phyloP scores from a whole-genome alignment of 73 alveolate species.

The Breviolum minutum region DNA sequence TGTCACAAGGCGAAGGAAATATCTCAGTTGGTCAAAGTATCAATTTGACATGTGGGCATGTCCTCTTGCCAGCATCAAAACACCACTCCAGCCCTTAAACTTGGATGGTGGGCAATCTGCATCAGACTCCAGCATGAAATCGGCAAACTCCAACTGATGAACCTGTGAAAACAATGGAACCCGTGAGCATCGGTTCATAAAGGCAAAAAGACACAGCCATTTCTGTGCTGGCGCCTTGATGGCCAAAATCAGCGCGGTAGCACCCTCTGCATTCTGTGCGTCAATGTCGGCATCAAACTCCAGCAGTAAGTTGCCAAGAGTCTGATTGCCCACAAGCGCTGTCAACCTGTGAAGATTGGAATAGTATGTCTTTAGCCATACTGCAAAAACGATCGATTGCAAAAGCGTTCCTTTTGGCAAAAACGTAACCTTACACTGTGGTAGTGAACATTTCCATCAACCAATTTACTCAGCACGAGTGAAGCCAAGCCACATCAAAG shows the following conservation, averaged over 20 bases:
- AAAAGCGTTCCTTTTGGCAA: no score
- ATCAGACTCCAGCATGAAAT: constrained; percentile 43
- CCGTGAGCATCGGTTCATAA: neutral
- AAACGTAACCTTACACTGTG: neutral
- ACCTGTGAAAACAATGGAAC: neutral
- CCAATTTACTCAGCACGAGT: neutral
- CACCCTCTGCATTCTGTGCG: constrained; percentile 26
- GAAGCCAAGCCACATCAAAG: constrained; percentile 25
- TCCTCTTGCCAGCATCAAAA: no score
- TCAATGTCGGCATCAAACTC: constrained; percentile 16
- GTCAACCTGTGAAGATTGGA: constrained; percentile 5
- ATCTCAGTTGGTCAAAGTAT: neutral
- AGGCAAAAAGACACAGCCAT: no score
- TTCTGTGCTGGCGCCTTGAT: neutral
- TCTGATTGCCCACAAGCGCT: neutral
- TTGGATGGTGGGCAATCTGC: neutral
- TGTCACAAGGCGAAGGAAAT: neutral
- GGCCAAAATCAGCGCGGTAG: constrained; percentile 52
- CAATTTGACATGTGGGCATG: no score
- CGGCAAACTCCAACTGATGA: constrained; percentile 57
- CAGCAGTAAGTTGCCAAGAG: constrained; percentile 23
- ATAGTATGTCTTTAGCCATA: no score
- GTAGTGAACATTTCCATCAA: no score
- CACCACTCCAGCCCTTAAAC: neutral
- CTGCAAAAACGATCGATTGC: no score